Percentiles rank a stretch among this genome's conserved stretches.
phyloP scores from a whole-genome alignment of 305 asterid species.

The Striga hermonthica region DNA sequence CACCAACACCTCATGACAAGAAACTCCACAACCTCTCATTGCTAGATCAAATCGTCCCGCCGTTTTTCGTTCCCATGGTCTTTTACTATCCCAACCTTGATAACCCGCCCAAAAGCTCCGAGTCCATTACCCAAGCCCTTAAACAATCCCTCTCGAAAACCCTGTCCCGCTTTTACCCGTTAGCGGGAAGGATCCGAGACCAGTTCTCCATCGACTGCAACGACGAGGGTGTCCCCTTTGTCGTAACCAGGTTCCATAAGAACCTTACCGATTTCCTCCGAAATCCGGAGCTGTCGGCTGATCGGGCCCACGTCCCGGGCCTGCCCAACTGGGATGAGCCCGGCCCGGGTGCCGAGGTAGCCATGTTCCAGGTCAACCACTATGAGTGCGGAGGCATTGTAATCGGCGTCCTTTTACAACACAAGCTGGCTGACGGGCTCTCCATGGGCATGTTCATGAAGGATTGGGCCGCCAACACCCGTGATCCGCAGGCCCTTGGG shows the following conservation, averaged over 20 bases:
- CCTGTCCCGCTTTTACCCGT: constrained; percentile 43
- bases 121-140: constrained; percentile 27
- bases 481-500: not conserved
- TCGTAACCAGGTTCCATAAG: constrained; percentile 27
- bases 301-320: constrained; percentile 39
- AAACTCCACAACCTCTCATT: constrained; percentile 42
- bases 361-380: constrained; percentile 39
- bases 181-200: constrained; percentile 43
- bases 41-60: constrained; percentile 44
- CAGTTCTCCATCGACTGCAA: constrained; percentile 38
- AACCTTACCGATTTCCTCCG: constrained; percentile 29
- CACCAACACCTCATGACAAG: constrained; percentile 37
- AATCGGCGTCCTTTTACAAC: constrained; percentile 37
- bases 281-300: constrained; percentile 32
- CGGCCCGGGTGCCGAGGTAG: constrained; percentile 36
- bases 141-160: constrained; percentile 40
- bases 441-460: constrained; percentile 38
- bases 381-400: constrained; percentile 45
- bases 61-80: constrained; percentile 39
- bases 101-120: not conserved
- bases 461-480: constrained; percentile 37
- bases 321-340: constrained; percentile 38
- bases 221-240: constrained; percentile 41
- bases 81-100: constrained; percentile 37
- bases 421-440: constrained; percentile 40